Evolutionary conservation across 805 yeast species (phyloP).

Genomic region (Nakazawaea laoshanensis): DNA sequence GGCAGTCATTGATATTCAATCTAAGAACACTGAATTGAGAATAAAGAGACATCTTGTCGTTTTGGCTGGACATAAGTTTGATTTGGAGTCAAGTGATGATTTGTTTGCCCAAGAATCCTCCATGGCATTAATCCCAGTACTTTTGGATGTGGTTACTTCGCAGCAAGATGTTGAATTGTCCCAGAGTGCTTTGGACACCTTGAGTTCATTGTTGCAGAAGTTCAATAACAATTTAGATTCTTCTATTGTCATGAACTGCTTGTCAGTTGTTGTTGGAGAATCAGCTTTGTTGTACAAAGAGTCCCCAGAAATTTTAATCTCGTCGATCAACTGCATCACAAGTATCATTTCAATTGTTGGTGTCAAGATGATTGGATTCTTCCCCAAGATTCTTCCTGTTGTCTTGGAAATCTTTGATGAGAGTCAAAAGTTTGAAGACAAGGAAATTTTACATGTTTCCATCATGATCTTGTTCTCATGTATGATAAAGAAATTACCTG

Average conservation of each 20-base stretch:
- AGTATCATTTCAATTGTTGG: slow-evolving; percentile 70
- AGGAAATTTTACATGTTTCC: slow-evolving; percentile 50
- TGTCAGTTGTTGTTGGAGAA: slow-evolving; percentile 42
- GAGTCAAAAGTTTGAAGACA: slow-evolving; percentile 18
- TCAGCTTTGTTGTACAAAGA: slow-evolving; percentile 41
- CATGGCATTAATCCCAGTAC: slow-evolving; percentile 36
- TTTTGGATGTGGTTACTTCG: slow-evolving; percentile 30
- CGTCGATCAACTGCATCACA: slow-evolving; percentile 67
- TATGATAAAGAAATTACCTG: slow-evolving; percentile 75
- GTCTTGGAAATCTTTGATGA: slow-evolving; percentile 50
- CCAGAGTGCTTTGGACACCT: slow-evolving; percentile 63
- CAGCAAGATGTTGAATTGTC: slow-evolving; percentile 38
- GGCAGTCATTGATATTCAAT: slow-evolving; percentile 21
- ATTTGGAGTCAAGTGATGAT: slow-evolving; percentile 51
- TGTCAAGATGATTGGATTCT: slow-evolving; percentile 74
- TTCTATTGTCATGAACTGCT: slow-evolving; percentile 35
- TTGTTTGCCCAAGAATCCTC: slow-evolving; percentile 42
- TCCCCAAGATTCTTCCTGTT: slow-evolving; percentile 79
- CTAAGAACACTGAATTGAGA: slow-evolving; percentile 29
- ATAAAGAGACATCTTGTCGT: slow-evolving; percentile 55
- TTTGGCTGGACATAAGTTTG: slow-evolving; percentile 62
- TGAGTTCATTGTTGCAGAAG: slow-evolving; percentile 53
- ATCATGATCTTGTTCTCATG: slow-evolving; percentile 65
- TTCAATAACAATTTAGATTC: slow-evolving; percentile 47
- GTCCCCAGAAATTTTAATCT: slow-evolving; percentile 54